Evolutionary conservation across 2,329 filamentous ascomycete species (phyloP), one percentile per base, ranked within the genome.

Genomic region (Xylariales sp.): DNA sequence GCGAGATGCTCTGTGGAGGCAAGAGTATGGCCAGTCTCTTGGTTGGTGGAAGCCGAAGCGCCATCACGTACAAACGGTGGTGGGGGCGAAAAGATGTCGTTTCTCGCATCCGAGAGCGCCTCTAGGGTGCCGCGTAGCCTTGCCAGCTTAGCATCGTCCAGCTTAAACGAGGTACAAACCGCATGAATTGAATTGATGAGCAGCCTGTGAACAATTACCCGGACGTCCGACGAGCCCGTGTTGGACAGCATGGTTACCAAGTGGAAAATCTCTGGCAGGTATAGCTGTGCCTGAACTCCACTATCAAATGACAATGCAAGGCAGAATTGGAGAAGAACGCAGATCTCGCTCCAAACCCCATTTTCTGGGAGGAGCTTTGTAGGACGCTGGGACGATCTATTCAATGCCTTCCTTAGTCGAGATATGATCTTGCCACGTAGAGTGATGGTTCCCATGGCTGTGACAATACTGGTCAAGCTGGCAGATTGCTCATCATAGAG

Each of bases 201-300:
- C 10, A 85, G 61, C 37, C 76, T 71, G 52, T 84, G 80, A 3
- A 85, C 78, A 15, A 77, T 63, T 6, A 72, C 57, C 33, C 80
- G 70, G 6, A 82, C 65, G 10, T 78, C 73, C 8, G 69, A 60
- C 10, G 70, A 59, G 6, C 81, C 81, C 2, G 76, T 83, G 48
- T 84, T 84, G 24, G 78, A 76, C 18, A 85, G 66, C 78, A 85
- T 83, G 0, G 81, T 84, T 41, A 84, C 78, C 33, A 85, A 68
- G 56, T 85, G 81, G 53, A 85, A 85, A 31, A 85, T 69, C 53
- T 85, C 81, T 0, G 81, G 81, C 5, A 85, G 61, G 48, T 78
- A 85, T 30, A 84, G 65, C 55, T 85, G 81, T 4, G 80, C 73
- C 55, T 85, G 81, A 12, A 81, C 71, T 16, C 79, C 76, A 45